These are phyloP conservation scores for Yamadazyma oceani DNA, from an alignment of 1,139 yeast species.

Conservation along the genomic window DNA sequence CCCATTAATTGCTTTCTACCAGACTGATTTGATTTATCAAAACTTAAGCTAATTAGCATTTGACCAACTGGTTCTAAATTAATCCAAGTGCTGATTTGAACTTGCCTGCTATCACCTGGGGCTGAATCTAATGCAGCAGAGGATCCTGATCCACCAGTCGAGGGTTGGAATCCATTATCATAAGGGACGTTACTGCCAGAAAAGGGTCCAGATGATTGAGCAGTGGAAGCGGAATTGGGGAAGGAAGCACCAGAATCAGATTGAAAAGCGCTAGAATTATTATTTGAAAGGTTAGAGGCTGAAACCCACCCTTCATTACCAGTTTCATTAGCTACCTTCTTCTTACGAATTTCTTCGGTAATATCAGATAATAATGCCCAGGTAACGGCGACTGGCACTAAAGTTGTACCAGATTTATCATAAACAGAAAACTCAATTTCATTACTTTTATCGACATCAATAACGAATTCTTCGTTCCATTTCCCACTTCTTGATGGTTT, in stretches of 20 bases:
- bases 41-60: slow-evolving; percentile 72
- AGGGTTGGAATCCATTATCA: slow-evolving; percentile 1
- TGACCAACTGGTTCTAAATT: slow-evolving; percentile 94
- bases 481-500: slow-evolving; percentile 73
- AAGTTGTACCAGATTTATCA: slow-evolving; percentile 67
- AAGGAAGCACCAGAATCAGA: slow-evolving; percentile 3
- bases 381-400: slow-evolving; percentile 87
- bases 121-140: not conserved
- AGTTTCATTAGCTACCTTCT: slow-evolving; percentile 74
- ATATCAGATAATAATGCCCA: slow-evolving; percentile 91
- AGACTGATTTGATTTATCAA: slow-evolving; percentile 63
- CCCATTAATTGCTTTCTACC: slow-evolving; percentile 59
- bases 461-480: slow-evolving; percentile 81
- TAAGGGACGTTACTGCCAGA: not conserved
- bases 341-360: slow-evolving; percentile 90
- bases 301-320: slow-evolving; percentile 85
- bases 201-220: not conserved
- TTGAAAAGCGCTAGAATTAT: slow-evolving; percentile 6
- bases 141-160: slow-evolving; percentile 3
- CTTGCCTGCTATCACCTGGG: slow-evolving; percentile 4
- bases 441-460: slow-evolving; percentile 85
- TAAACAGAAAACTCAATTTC: slow-evolving; percentile 87
- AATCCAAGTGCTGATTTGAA: slow-evolving; percentile 77
- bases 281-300: slow-evolving; percentile 56
- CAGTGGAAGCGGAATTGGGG: slow-evolving; percentile 1